Conservation (phyloP, 331 rosid genomes). For the Prunus yedoensis region DNA sequence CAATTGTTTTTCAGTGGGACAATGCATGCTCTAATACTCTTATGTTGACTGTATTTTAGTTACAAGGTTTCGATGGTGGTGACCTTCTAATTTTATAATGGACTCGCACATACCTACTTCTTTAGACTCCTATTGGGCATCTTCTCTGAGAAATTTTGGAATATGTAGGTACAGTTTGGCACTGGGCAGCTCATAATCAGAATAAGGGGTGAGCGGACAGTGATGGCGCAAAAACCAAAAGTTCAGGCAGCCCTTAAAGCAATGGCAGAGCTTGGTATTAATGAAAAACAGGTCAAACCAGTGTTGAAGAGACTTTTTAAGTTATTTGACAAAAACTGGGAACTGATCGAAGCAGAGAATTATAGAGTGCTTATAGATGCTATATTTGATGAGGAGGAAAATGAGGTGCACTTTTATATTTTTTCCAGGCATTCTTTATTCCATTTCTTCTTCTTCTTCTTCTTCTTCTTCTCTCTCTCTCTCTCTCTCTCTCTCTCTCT, state of each 20-base stretch:
- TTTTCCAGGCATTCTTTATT: neutral
- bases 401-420: constrained; percentile 39
- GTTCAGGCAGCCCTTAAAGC: constrained; percentile 62
- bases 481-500: neutral
- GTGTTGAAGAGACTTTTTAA: constrained; percentile 70
- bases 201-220: constrained; percentile 26
- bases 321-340: constrained; percentile 83
- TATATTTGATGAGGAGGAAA: constrained; percentile 75
- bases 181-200: constrained; percentile 22
- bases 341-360: constrained; percentile 85
- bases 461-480: neutral
- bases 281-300: constrained; percentile 64
- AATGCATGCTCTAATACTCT: neutral
- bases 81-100: neutral
- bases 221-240: constrained; percentile 73
- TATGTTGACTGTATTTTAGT: neutral
- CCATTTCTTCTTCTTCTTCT: neutral
- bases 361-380: constrained; percentile 88
- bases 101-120: neutral
- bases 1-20: neutral
- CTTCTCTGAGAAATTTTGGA: constrained; percentile 3
- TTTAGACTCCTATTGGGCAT: neutral
- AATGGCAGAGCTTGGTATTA: constrained; percentile 69
- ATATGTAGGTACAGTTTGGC: constrained; percentile 24
- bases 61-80: neutral